Base-by-base conservation (phyloP, 805 yeast genomes). In the Myxozyma kluyveri region DNA sequence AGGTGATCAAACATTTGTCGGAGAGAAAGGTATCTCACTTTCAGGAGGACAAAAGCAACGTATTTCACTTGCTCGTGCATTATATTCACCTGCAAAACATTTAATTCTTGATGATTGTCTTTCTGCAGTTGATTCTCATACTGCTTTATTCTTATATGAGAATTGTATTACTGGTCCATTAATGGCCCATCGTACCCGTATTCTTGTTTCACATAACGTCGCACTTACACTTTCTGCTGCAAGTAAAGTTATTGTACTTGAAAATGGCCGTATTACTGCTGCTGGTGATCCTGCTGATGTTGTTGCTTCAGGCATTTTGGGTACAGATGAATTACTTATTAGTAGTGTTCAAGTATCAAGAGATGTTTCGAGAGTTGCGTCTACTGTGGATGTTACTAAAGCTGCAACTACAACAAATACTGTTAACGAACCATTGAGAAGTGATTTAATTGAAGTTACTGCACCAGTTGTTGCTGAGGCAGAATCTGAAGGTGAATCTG, bases 11-110 rank as follows among this genome's bases (percentile, higher is more conserved):
- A 93, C 99, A 12, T 93, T 88, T 69, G 86, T 91, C 67, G 98
- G 98, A 68, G 98, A 93, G 71, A 93, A 93, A 73, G 99, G 99
- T 69, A 88, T 91, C 50, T 84, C 96, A 0, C 75, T 91, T 51
- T 89, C 97, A 18, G 99, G 99, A 61, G 99, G 99, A 52, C 99
- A 91, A 71, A 93, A 93, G 67, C 98, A 93, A 71, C 82, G 98
- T 69, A 91, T 91, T 33, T 89, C 97, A 0, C 75, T 91, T 51
- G 99, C 99, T 1, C 81, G 99, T 67, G 96, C 98, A 0, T 72
- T 91, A 59, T 91, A 91, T 67, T 89, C 96, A 1, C 79, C 80
- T 63, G 84, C 97, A 0, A 81, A 83, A 54, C 88, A 86, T 65
- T 76, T 93, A 39, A 70, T 91, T 58, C 74, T 91, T 42, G 99